Evolutionary conservation across 768 basidiomycete genomes (phyloP).

Genomic region (Suillus subalutaceus): DNA sequence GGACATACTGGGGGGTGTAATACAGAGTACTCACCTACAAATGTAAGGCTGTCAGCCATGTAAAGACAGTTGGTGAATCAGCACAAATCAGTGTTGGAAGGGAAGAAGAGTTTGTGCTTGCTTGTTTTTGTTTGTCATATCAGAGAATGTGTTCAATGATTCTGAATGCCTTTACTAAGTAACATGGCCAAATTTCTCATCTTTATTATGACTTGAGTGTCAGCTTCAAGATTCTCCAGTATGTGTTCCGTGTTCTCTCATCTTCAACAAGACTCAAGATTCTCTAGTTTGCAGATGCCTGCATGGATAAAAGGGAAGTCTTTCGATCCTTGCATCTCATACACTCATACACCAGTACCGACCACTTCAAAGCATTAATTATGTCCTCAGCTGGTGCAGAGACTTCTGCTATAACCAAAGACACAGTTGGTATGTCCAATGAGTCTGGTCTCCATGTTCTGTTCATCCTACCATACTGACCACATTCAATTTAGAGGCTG

Average conservation of each 20-base stretch:
- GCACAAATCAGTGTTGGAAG: background rate
- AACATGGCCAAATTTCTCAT: background rate
- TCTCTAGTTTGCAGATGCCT: background rate
- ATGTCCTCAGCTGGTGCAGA: background rate
- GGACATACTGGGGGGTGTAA: background rate
- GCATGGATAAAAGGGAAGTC: background rate
- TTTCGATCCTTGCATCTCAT: background rate
- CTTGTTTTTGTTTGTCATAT: background rate
- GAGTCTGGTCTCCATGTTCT: background rate
- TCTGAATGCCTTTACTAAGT: background rate
- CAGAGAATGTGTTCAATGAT: no score
- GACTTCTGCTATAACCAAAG: background rate
- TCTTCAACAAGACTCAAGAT: no score
- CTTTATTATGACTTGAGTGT: background rate
- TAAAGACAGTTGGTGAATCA: background rate
- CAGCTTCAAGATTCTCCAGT: background rate
- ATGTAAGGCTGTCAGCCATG: background rate
- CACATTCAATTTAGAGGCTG: background rate
- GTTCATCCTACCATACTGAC: background rate
- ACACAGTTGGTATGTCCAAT: background rate
- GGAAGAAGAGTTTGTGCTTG: background rate
- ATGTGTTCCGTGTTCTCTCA: no score
- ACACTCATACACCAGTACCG: background rate
- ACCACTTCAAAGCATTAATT: background rate
- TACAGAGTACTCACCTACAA: background rate